A percentile compares a stretch with the other conserved stretches of the same genome.
Conservation (phyloP, 371 early-diverging fungal species). For the Amoeboaphelidium protococcarum region DNA sequence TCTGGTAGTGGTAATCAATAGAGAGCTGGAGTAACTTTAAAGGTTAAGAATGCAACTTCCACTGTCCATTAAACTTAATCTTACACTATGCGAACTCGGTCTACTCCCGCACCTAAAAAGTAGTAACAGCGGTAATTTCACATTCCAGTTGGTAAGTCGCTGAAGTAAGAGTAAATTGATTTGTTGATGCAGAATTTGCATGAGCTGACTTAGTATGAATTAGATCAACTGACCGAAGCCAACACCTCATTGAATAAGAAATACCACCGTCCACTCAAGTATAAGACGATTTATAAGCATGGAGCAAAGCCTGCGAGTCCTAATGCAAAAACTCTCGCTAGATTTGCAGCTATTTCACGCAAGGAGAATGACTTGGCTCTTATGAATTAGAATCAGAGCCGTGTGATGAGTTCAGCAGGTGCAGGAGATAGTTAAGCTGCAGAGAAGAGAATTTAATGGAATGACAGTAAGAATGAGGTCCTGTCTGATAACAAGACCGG, state of each 20-base stretch:
- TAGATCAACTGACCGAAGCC: background rate
- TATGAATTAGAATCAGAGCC: background rate
- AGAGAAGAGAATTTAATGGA: background rate
- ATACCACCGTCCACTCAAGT: background rate
- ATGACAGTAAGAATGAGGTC: background rate
- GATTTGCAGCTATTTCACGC: background rate
- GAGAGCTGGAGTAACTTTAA: too few species aligned
- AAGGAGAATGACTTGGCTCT: background rate
- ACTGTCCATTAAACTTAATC: too few species aligned
- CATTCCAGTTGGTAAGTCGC: too few species aligned
- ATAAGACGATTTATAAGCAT: background rate
- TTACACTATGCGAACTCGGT: too few species aligned
- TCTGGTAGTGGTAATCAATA: too few species aligned
- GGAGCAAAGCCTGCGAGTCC: background rate
- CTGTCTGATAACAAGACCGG: background rate
- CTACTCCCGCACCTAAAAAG: too few species aligned
- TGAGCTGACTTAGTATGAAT: background rate
- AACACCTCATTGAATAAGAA: background rate
- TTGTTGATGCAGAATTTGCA: too few species aligned
- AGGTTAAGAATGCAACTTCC: too few species aligned
- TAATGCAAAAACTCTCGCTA: background rate
- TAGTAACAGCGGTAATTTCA: too few species aligned
- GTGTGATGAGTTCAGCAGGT: background rate
- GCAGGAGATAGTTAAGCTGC: background rate
- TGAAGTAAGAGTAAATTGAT: too few species aligned